phyloP scores from a whole-genome alignment of 2,329 filamentous ascomycete species.

The Aspergillus ustus region DNA sequence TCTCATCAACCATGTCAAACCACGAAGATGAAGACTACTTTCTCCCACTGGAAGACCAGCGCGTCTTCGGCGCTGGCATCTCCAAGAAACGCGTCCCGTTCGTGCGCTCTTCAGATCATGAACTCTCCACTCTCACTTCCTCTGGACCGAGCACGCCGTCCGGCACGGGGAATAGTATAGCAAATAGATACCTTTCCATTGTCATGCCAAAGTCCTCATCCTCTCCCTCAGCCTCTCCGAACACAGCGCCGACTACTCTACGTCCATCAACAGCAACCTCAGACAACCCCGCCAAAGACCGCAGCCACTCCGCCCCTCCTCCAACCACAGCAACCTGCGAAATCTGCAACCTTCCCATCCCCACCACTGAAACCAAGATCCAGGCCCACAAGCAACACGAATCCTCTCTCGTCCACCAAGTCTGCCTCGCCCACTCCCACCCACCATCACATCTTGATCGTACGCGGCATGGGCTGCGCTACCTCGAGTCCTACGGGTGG shows the following conservation, averaged over 20 bases:
- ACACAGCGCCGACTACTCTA: neutral
- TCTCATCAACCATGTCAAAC: slow-evolving; percentile 30
- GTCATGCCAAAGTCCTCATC: slow-evolving; percentile 41
- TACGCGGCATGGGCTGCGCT: slow-evolving; percentile 58
- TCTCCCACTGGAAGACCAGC: slow-evolving; percentile 62
- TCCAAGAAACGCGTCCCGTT: slow-evolving; percentile 65
- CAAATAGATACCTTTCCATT: slow-evolving; percentile 52
- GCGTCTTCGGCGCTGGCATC: slow-evolving; percentile 66
- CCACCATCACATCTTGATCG: slow-evolving; percentile 64
- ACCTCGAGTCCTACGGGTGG: slow-evolving; percentile 63
- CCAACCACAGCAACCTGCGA: slow-evolving; percentile 48
- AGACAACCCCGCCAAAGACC: neutral
- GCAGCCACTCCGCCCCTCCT: slow-evolving; percentile 10
- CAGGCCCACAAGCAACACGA: slow-evolving; percentile 45
- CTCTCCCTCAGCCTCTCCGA: neutral
- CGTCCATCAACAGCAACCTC: neutral
- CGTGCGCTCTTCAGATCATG: slow-evolving; percentile 55
- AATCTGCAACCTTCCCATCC: slow-evolving; percentile 64
- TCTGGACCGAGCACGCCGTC: slow-evolving; percentile 29
- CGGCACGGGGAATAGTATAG: slow-evolving; percentile 35
- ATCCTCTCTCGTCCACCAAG: slow-evolving; percentile 60
- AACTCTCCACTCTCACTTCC: slow-evolving; percentile 38
- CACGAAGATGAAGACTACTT: slow-evolving; percentile 62
- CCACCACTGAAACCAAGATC: slow-evolving; percentile 10
- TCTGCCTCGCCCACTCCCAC: slow-evolving; percentile 60